Conservation (phyloP, 2,329 filamentous ascomycete species). For the Penicillium paneum region DNA sequence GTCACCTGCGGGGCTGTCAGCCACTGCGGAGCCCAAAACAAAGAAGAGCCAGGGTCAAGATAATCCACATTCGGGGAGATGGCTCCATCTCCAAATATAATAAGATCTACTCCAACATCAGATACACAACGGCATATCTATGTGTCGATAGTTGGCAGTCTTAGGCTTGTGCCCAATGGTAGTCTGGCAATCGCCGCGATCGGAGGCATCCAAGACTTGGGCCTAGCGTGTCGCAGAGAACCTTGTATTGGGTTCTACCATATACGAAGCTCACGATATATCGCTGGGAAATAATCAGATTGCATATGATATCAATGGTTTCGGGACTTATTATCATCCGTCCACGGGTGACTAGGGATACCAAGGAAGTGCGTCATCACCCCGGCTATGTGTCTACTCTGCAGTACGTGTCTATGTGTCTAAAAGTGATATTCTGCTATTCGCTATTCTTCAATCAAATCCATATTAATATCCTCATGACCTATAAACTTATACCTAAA, state of each 20-base stretch:
- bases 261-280: neutral
- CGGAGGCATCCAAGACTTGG: neutral
- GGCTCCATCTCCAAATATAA: constrained; percentile 3
- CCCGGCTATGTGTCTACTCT: neutral
- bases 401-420: too few species aligned
- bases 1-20: constrained; percentile 9
- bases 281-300: neutral
- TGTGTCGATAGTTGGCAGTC: neutral
- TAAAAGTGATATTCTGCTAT: too few species aligned
- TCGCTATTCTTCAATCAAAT: neutral
- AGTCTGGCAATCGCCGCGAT: neutral
- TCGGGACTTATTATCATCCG: constrained; percentile 4
- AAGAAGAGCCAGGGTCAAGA: constrained; percentile 6
- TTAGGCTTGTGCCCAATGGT: neutral
- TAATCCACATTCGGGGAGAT: constrained; percentile 5
- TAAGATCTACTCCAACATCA: constrained; percentile 4
- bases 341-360: neutral
- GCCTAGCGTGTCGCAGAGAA: neutral
- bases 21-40: constrained; percentile 10
- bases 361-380: constrained; percentile 3
- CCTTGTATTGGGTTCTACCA: neutral
- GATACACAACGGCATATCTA: neutral
- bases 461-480: neutral
- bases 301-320: neutral
- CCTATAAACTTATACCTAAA: too few species aligned